Evolutionary conservation across 2,329 filamentous ascomycete species (phyloP).

Genomic region (Myriosclerotinia curreyana): DNA sequence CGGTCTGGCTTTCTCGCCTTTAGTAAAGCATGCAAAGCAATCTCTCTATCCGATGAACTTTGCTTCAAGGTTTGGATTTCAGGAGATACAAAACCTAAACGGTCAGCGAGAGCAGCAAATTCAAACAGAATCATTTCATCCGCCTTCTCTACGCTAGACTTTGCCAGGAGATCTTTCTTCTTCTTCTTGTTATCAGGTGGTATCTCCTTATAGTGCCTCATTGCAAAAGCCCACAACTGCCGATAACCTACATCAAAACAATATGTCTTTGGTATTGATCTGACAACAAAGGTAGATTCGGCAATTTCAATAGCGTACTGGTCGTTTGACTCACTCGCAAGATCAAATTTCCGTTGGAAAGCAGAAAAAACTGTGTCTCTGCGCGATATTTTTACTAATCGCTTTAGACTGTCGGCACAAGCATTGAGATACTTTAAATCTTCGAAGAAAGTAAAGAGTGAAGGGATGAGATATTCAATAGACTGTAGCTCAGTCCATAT

Average conservation of each 20-base stretch:
- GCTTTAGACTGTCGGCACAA: conserved; percentile 18
- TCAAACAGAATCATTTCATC: too few relatives aligned
- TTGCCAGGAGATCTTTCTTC: conserved; percentile 9
- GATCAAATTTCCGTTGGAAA: neutral
- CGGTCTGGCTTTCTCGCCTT: too few relatives aligned
- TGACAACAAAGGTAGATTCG: conserved; percentile 1
- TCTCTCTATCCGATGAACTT: too few relatives aligned
- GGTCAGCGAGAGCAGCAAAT: too few relatives aligned
- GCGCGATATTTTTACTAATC: conserved; percentile 14
- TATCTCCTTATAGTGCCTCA: conserved; percentile 16
- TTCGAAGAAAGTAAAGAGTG: conserved; percentile 31
- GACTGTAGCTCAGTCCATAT: conserved; percentile 38
- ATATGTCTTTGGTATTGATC: conserved; percentile 1
- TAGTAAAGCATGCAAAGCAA: too few relatives aligned
- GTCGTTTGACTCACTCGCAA: neutral
- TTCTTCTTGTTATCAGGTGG: conserved; percentile 10
- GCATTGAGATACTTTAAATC: conserved; percentile 22
- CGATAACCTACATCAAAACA: conserved; percentile 15
- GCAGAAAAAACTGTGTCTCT: conserved; percentile 8
- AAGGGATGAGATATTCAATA: conserved; percentile 39
- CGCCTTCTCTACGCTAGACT: too few relatives aligned
- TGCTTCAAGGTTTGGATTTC: too few relatives aligned
- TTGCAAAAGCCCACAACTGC: conserved; percentile 18
- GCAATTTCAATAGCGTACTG: neutral
- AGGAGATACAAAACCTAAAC: too few relatives aligned